These are phyloP conservation scores for Begonia loranthoides DNA, from an alignment of 306 rosid genomes.

Conservation along the genomic window DNA sequence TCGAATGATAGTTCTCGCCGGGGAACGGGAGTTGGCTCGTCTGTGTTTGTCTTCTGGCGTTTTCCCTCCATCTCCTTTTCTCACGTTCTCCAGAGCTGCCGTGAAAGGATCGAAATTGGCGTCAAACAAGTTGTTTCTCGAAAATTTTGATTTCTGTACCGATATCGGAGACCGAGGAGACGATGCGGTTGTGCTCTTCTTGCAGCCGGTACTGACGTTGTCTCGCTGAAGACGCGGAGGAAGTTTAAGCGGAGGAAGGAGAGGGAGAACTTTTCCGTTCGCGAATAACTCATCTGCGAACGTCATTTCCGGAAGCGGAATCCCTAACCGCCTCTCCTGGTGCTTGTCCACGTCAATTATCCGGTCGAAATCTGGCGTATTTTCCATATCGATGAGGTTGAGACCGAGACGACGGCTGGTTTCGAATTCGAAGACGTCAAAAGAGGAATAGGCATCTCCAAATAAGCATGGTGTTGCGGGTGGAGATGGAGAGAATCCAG, in stretches of 20 bases:
- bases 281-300: conserved; percentile 76
- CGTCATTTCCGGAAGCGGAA: conserved; percentile 39
- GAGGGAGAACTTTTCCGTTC: conserved; percentile 59
- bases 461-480: conserved; percentile 26
- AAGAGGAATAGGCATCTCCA: conserved; percentile 29
- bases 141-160: conserved; percentile 21
- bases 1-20: conserved; percentile 10
- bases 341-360: conserved; percentile 2
- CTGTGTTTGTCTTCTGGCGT: conserved; percentile 16
- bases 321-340: conserved; percentile 6
- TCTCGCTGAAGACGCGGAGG: conserved; percentile 53
- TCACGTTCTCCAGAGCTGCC: conserved; percentile 58
- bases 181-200: conserved; percentile 8
- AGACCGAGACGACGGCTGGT: conserved; percentile 30
- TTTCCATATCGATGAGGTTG: background rate
- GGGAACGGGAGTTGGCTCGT: conserved; percentile 33
- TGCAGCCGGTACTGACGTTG: conserved; percentile 7
- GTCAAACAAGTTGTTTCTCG: conserved; percentile 40
- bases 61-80: conserved; percentile 27
- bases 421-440: conserved; percentile 50
- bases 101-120: conserved; percentile 68
- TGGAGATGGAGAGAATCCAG: conserved; percentile 16
- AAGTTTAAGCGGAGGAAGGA: conserved; percentile 60
- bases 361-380: conserved; percentile 3
- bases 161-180: conserved; percentile 37